Conservation (phyloP, 495 filamentous ascomycete species). For the Aspergillus diversus region DNA sequence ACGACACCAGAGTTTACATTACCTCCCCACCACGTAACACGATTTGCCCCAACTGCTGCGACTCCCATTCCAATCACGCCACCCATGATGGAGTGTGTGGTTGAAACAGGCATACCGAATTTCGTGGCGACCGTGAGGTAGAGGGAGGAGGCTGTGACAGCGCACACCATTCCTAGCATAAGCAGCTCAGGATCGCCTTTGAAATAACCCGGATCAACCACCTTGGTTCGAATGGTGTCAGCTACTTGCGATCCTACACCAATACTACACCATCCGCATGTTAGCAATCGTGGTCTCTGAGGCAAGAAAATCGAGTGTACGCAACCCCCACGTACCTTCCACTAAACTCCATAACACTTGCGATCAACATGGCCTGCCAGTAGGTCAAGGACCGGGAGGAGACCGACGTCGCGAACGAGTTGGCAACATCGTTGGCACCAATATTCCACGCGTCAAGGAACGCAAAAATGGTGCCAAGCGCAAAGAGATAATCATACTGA, state of each 20-base stretch:
- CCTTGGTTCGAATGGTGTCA: slow-evolving; percentile 27
- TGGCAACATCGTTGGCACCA: slow-evolving; percentile 29
- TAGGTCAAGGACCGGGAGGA: slow-evolving; percentile 26
- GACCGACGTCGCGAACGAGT: slow-evolving; percentile 27
- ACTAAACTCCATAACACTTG: slow-evolving; percentile 24
- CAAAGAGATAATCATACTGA: slow-evolving; percentile 27
- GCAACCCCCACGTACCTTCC: slow-evolving; percentile 14
- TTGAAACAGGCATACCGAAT: slow-evolving; percentile 27
- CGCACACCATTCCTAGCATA: slow-evolving; percentile 29
- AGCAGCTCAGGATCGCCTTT: slow-evolving; percentile 18
- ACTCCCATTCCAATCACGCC: slow-evolving; percentile 27
- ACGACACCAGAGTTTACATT: slow-evolving; percentile 27
- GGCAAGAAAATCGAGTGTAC: not conserved
- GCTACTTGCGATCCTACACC: slow-evolving; percentile 24
- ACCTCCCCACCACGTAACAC: slow-evolving; percentile 26
- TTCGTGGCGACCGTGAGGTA: slow-evolving; percentile 24
- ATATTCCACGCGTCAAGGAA: slow-evolving; percentile 30
- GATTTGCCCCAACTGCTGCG: slow-evolving; percentile 20
- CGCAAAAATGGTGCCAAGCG: slow-evolving; percentile 27
- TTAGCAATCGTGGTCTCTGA: not conserved
- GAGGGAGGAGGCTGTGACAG: slow-evolving; percentile 18
- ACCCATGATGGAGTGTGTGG: slow-evolving; percentile 28
- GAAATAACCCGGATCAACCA: slow-evolving; percentile 22
- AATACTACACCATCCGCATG: slow-evolving; percentile 14
- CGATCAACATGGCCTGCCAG: slow-evolving; percentile 27